Conservation (phyloP, 345 rosid species). For the Boechera stricta region DNA sequence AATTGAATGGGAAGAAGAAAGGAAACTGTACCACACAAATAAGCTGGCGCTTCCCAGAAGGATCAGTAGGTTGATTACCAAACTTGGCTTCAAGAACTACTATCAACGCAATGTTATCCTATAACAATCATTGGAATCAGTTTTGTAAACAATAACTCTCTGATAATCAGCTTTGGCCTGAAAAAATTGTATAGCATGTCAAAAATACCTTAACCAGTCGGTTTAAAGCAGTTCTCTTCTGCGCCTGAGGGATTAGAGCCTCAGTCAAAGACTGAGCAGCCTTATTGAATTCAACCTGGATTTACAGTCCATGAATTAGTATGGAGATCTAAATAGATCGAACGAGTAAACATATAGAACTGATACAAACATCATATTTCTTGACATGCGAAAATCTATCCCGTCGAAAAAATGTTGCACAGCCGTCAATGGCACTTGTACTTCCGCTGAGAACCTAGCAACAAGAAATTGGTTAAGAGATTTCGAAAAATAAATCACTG, state of each 20-base stretch:
- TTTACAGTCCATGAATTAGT: conserved; percentile 34
- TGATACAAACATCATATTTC: conserved; percentile 86
- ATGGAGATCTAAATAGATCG: conserved; percentile 15
- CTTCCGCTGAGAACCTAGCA: conserved; percentile 82
- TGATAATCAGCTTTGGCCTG: conserved; percentile 55
- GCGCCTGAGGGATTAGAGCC: conserved; percentile 74
- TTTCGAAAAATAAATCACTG: neutral
- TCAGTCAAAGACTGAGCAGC: conserved; percentile 99
- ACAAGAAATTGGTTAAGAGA: conserved; percentile 6
- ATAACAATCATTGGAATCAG: conserved; percentile 37
- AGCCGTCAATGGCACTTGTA: conserved; percentile 73
- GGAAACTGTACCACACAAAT: conserved; percentile 82
- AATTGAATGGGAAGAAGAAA: neutral
- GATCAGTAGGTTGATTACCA: conserved; percentile 84
- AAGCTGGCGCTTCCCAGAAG: conserved; percentile 90
- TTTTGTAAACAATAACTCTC: conserved; percentile 29
- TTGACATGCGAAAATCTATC: conserved; percentile 97
- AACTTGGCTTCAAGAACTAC: conserved; percentile 95
- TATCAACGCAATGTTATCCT: conserved; percentile 97
- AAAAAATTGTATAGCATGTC: conserved; percentile 46
- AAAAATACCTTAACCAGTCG: conserved; percentile 82
- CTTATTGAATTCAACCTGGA: conserved; percentile 97
- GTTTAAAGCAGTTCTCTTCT: conserved; percentile 86
- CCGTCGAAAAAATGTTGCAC: conserved; percentile 97
- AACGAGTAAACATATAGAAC: conserved; percentile 23